Evolutionary conservation across 1,139 yeast species (phyloP).

Genomic region (Wickerhamiella pararugosa): DNA sequence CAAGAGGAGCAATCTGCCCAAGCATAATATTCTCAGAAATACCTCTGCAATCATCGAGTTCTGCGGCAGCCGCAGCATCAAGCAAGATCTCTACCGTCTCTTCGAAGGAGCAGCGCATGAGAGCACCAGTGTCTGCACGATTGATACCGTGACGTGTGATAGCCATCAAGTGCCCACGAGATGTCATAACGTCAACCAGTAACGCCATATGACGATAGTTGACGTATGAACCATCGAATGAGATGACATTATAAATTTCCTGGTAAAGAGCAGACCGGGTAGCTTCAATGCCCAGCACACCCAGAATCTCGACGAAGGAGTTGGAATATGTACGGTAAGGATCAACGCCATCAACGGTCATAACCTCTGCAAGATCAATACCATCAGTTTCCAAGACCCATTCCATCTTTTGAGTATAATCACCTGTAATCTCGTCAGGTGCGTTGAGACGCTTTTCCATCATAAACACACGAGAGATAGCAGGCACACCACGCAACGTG

Average conservation of each 20-base stretch:
- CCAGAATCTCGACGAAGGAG: constrained; percentile 88
- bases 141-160: constrained; percentile 99
- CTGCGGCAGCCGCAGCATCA: constrained; percentile 98
- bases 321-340: constrained; percentile 81
- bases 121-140: constrained; percentile 95
- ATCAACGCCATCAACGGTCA: constrained; percentile 92
- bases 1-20: constrained; percentile 97
- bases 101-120: constrained; percentile 98
- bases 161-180: constrained; percentile 97
- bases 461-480: constrained; percentile 79
- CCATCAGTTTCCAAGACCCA: constrained; percentile 99
- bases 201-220: constrained; percentile 97
- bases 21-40: constrained; percentile 94
- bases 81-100: constrained; percentile 95
- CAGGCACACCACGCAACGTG: constrained; percentile 90
- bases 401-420: constrained; percentile 74
- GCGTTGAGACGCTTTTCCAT: constrained; percentile 78
- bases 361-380: constrained; percentile 86
- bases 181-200: constrained; percentile 95
- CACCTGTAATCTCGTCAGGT: constrained; percentile 67
- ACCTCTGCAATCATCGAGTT: constrained; percentile 95
- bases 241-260: constrained; percentile 92
- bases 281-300: constrained; percentile 96
- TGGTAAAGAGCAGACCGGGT: constrained; percentile 87
- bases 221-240: constrained; percentile 98